Evolutionary conservation across 2,329 filamentous ascomycete genomes (phyloP).

Genomic region (Gaeumannomyces sp.): DNA sequence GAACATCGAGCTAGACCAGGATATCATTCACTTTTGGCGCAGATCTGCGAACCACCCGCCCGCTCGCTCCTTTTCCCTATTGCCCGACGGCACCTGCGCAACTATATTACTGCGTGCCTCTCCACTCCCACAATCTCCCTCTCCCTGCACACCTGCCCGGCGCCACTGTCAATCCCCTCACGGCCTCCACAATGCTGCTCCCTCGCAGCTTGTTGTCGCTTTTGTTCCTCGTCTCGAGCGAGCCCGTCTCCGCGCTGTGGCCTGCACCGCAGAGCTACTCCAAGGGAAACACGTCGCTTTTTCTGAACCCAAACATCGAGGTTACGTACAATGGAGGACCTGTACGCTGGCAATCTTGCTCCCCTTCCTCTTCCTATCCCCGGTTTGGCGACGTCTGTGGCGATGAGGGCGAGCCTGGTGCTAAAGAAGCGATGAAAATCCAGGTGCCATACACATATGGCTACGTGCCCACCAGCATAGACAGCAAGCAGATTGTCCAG

Average conservation of each 20-base stretch:
- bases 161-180: not conserved
- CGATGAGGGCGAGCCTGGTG: not conserved
- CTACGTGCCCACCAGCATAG: constrained; percentile 33
- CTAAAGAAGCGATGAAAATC: constrained; percentile 9
- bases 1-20: not conserved
- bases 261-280: constrained; percentile 45
- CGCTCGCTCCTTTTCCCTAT: not conserved
- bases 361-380: constrained; percentile 16
- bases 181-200: constrained; percentile 18
- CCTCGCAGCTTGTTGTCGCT: constrained; percentile 26
- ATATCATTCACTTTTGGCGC: not conserved
- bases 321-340: constrained; percentile 53
- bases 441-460: constrained; percentile 44
- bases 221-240: constrained; percentile 32
- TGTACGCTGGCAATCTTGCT: constrained; percentile 40
- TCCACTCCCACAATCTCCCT: not conserved
- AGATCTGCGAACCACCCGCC: not conserved
- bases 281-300: constrained; percentile 46
- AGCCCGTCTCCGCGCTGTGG: constrained; percentile 49
- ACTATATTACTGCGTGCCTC: not conserved
- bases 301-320: constrained; percentile 43
- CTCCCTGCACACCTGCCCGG: not conserved
- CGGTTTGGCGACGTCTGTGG: constrained; percentile 10
- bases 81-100: too few relatives aligned
- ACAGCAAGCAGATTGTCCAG: constrained; percentile 48